These are phyloP conservation scores for Curvularia verruculosa DNA, from an alignment of 2,329 filamentous ascomycete genomes.

Conservation along the genomic window DNA sequence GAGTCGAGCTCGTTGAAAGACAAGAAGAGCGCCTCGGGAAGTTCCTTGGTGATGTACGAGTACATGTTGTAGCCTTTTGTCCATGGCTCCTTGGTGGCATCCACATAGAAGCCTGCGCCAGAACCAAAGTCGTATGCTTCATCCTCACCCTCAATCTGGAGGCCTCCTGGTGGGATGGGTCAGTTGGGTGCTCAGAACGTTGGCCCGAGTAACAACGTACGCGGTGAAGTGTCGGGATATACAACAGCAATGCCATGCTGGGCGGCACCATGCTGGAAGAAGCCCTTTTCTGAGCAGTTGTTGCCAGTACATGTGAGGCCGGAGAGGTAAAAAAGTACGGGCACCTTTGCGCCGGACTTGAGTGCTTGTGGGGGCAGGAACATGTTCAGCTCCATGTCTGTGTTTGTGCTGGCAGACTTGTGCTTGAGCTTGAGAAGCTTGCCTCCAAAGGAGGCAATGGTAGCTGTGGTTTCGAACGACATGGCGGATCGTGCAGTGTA, in stretches of 20 bases:
- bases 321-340: constrained; percentile 90
- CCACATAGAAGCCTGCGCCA: constrained; percentile 92
- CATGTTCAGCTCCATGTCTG: constrained; percentile 90
- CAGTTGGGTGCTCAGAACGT: constrained; percentile 15
- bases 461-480: constrained; percentile 87
- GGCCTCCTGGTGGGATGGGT: constrained; percentile 64
- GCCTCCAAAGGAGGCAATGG: constrained; percentile 90
- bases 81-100: constrained; percentile 80
- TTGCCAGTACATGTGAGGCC: constrained; percentile 95
- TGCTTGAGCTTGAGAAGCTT: constrained; percentile 94
- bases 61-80: constrained; percentile 89
- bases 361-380: constrained; percentile 80
- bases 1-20: constrained; percentile 75
- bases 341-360: constrained; percentile 65
- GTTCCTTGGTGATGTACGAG: constrained; percentile 84
- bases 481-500: constrained; percentile 36
- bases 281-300: constrained; percentile 77
- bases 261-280: constrained; percentile 84
- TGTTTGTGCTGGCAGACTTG: constrained; percentile 76
- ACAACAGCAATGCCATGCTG: constrained; percentile 86
- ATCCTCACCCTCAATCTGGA: constrained; percentile 81
- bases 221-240: constrained; percentile 93
- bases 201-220: constrained; percentile 54
- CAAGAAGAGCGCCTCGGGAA: constrained; percentile 77
- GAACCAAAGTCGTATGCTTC: constrained; percentile 90